Conservation (phyloP, 1,284 basidiomycete genomes). For the Athelia psychrophila region DNA sequence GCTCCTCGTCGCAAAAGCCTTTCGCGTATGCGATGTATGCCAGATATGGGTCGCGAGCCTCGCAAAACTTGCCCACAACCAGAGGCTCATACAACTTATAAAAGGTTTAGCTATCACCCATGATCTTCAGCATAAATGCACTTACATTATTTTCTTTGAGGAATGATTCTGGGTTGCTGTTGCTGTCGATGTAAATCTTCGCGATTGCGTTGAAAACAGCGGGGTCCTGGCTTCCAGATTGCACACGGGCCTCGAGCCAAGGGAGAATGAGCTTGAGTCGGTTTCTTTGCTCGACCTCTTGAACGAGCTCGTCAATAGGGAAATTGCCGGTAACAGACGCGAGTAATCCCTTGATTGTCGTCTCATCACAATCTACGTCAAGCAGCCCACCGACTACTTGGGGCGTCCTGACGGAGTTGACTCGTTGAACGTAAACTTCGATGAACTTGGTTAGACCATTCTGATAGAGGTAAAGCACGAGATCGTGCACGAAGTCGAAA, state of each 20-base stretch:
- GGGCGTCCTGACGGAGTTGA: conserved; percentile 97
- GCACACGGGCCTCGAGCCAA: conserved; percentile 93
- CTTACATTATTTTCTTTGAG: conserved; percentile 96
- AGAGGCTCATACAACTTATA: conserved; percentile 89
- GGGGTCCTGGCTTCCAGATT: conserved; percentile 89
- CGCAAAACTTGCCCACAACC: conserved; percentile 98
- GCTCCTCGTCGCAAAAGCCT: conserved; percentile 98
- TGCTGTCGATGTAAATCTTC: conserved; percentile 98
- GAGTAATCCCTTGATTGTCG: conserved; percentile 91
- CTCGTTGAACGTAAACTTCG: conserved; percentile 98
- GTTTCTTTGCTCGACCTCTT: conserved; percentile 96
- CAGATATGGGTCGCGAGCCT: conserved; percentile 97
- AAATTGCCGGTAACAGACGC: conserved; percentile 96
- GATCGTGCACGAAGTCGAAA: conserved; percentile 99
- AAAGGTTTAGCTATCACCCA: conserved; percentile 1
- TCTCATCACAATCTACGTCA: conserved; percentile 98
- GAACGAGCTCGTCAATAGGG: conserved; percentile 96
- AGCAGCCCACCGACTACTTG: conserved; percentile 97
- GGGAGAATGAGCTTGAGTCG: conserved; percentile 96
- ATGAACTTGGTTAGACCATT: conserved; percentile 97
- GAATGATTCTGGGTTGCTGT: conserved; percentile 97
- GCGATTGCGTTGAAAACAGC: conserved; percentile 96
- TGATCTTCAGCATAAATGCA: conserved; percentile 7
- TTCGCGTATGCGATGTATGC: conserved; percentile 99
- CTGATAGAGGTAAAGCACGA: conserved; percentile 98